A percentile compares a stretch with the other conserved stretches of the same genome.
These are phyloP conservation scores for Euptelea pleiosperma DNA, from an alignment of 164 flowering plant genomes.

Conservation along the genomic window DNA sequence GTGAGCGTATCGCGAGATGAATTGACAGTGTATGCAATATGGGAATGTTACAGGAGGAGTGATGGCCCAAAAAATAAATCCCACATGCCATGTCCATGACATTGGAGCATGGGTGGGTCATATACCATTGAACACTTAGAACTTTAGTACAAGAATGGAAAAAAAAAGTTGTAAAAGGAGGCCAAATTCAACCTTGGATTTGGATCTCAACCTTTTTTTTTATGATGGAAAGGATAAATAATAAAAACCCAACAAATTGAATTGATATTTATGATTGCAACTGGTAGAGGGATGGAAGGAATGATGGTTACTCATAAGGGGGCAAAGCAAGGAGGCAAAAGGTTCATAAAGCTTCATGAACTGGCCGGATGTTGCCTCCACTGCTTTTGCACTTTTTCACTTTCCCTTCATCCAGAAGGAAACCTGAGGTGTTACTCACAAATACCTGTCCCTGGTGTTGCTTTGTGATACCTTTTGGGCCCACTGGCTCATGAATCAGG, in stretches of 20 bases:
- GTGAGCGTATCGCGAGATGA: not conserved
- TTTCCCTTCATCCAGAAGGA: too few species aligned
- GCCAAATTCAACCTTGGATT: not conserved
- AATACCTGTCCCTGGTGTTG: too few species aligned
- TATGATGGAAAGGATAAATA: too few species aligned
- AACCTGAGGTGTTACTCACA: too few species aligned
- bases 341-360: not conserved
- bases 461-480: too few species aligned
- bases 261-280: constrained; percentile 1
- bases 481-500: too few species aligned
- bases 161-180: too few species aligned
- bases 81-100: not conserved
- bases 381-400: too few species aligned
- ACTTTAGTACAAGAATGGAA: not conserved
- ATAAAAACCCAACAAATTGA: not conserved
- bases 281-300: constrained; percentile 1
- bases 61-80: not conserved
- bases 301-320: constrained; percentile 3
- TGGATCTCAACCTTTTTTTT: not conserved
- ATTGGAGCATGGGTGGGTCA: not conserved
- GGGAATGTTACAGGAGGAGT: not conserved
- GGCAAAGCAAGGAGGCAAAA: constrained; percentile 3
- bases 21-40: not conserved
- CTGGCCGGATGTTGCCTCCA: too few species aligned
- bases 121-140: not conserved